Conservation (phyloP, 2,329 filamentous ascomycete species). For the Ilyonectria sp. region DNA sequence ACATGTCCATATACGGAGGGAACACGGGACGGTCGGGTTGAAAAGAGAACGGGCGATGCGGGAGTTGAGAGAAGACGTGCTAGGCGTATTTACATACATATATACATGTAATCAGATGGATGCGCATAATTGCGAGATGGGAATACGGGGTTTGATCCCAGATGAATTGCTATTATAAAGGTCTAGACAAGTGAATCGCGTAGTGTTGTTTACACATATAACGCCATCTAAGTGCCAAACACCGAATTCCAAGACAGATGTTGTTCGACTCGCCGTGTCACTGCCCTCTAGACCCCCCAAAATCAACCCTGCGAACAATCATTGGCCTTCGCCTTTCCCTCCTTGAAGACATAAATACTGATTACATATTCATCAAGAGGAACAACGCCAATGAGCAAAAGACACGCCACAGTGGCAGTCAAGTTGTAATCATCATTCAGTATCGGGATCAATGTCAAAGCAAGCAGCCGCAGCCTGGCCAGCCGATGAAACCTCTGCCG, state of each 20-base stretch:
- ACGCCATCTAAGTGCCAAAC: background rate
- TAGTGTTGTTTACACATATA: background rate
- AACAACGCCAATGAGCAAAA: background rate
- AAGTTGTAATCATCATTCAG: conserved; percentile 40
- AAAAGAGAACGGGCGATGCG: background rate
- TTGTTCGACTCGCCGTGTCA: too few relatives aligned
- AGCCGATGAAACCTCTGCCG: conserved; percentile 21
- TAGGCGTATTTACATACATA: conserved; percentile 29
- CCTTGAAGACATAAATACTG: background rate
- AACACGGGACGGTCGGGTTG: background rate
- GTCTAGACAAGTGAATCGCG: background rate
- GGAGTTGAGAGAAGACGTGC: background rate
- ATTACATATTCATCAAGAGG: background rate
- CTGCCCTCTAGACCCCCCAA: background rate
- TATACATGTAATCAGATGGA: conserved; percentile 43
- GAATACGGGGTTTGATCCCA: background rate
- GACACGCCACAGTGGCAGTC: background rate
- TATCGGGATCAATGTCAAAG: conserved; percentile 37
- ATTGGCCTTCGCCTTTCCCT: background rate
- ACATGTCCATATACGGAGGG: conserved; percentile 11
- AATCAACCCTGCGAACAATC: background rate
- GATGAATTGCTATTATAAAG: background rate
- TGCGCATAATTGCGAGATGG: conserved; percentile 26
- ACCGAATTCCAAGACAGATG: background rate
- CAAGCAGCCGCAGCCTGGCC: conserved; percentile 37